These are phyloP conservation scores for Thermothielavioides terrestris DNA, from an alignment of 495 filamentous ascomycete genomes.

Conservation along the genomic window DNA sequence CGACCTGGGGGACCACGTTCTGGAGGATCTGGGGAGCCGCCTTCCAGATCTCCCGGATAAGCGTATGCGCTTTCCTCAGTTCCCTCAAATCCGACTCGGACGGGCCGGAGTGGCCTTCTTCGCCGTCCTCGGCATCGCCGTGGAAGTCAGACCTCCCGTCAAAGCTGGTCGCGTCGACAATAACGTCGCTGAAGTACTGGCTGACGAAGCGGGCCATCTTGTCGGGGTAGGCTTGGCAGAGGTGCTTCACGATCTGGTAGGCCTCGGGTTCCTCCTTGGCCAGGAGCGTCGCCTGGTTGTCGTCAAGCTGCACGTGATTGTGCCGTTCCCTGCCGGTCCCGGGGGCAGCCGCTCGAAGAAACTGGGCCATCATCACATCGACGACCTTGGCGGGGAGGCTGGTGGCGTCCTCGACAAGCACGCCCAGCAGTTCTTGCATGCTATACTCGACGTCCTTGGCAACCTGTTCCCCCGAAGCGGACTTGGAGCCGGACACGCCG, in stretches of 20 bases:
- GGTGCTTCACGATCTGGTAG: conserved; percentile 90
- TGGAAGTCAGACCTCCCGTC: conserved; percentile 41
- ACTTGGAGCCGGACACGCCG: conserved; percentile 71
- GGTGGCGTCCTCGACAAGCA: conserved; percentile 76
- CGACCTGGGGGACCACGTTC: conserved; percentile 89
- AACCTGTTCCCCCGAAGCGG: conserved; percentile 65
- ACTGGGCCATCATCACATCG: conserved; percentile 94
- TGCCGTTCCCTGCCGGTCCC: conserved; percentile 48
- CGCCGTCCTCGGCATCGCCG: conserved; percentile 64
- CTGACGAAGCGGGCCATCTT: conserved; percentile 90
- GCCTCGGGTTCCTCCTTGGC: conserved; percentile 81
- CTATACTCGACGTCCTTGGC: conserved; percentile 86
- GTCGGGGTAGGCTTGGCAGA: conserved; percentile 84
- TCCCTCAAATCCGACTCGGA: conserved; percentile 80
- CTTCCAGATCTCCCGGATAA: conserved; percentile 90
- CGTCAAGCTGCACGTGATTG: conserved; percentile 30
- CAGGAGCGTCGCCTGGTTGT: conserved; percentile 62
- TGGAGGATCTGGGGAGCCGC: conserved; percentile 80
- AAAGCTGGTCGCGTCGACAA: conserved; percentile 70
- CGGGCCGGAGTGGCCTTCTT: conserved; percentile 49
- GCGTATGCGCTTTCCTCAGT: conserved; percentile 75
- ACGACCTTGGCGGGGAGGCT: conserved; percentile 74
- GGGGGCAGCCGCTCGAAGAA: conserved; percentile 71
- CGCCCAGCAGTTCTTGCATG: conserved; percentile 77
- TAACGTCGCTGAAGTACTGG: conserved; percentile 95